These are phyloP conservation scores for Trichoderma sp. DNA, from an alignment of 2,329 filamentous ascomycete species.

Conservation along the genomic window DNA sequence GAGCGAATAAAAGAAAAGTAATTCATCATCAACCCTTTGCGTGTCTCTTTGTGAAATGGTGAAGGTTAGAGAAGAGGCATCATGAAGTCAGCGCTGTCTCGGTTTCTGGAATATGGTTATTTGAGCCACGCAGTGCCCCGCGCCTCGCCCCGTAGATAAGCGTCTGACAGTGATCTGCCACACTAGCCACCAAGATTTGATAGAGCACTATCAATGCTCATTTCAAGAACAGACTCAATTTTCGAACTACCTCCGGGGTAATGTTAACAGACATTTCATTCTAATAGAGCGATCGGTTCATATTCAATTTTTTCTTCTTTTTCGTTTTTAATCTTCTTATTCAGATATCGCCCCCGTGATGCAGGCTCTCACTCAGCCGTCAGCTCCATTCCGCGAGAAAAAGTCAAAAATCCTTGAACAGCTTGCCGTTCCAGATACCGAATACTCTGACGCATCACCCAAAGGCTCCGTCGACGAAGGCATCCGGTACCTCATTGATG, in stretches of 20 bases:
- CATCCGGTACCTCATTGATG: constrained; percentile 73
- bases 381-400: constrained; percentile 31
- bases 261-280: neutral
- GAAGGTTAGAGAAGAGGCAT: neutral
- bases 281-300: neutral
- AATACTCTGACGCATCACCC: constrained; percentile 82
- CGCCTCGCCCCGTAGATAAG: constrained; percentile 11
- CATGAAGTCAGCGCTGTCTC: neutral
- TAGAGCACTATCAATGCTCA: neutral
- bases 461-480: constrained; percentile 84
- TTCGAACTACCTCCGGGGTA: neutral
- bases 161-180: neutral
- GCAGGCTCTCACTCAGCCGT: neutral
- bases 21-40: neutral
- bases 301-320: neutral
- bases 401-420: constrained; percentile 74
- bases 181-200: neutral
- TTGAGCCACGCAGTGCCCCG: constrained; percentile 2
- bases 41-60: neutral
- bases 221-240: neutral
- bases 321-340: neutral
- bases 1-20: neutral
- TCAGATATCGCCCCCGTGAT: neutral
- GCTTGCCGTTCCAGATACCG: constrained; percentile 65
- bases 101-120: neutral